These are phyloP conservation scores for Russula sp. DNA, from an alignment of 768 basidiomycete species.

Conservation along the genomic window DNA sequence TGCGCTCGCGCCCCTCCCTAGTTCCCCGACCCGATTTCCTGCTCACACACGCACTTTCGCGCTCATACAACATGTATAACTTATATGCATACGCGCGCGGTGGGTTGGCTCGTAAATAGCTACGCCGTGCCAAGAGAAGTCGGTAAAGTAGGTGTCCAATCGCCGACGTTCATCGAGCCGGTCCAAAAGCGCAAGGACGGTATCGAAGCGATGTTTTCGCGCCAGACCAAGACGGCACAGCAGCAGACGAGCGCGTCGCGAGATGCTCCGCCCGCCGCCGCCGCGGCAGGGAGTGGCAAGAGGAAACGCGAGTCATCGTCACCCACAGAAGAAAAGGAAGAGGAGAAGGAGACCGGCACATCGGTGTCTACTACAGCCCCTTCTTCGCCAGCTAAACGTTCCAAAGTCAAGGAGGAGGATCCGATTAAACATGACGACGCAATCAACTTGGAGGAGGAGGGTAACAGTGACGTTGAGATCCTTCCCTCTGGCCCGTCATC, in stretches of 20 bases:
- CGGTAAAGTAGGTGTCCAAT: constrained; percentile 85
- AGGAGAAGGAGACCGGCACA: neutral
- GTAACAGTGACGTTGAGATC: constrained; percentile 25
- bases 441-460: neutral
- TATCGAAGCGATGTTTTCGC: constrained; percentile 77
- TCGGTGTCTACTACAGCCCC: neutral
- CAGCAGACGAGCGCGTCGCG: neutral
- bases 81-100: neutral
- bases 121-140: constrained; percentile 89
- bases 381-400: neutral
- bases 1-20: constrained; percentile 33
- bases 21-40: neutral
- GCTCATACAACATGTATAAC: neutral
- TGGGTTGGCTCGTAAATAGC: constrained; percentile 41
- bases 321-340: neutral
- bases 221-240: constrained; percentile 43
- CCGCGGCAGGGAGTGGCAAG: neutral
- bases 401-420: neutral
- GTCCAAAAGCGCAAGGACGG: constrained; percentile 78
- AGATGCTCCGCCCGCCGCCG: neutral
- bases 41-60: neutral
- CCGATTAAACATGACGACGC: neutral
- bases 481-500: constrained; percentile 9
- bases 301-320: constrained; percentile 18
- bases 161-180: constrained; percentile 77